Evolutionary conservation across 1,139 yeast species (phyloP).

Genomic region (Chernovozyma aurita): DNA sequence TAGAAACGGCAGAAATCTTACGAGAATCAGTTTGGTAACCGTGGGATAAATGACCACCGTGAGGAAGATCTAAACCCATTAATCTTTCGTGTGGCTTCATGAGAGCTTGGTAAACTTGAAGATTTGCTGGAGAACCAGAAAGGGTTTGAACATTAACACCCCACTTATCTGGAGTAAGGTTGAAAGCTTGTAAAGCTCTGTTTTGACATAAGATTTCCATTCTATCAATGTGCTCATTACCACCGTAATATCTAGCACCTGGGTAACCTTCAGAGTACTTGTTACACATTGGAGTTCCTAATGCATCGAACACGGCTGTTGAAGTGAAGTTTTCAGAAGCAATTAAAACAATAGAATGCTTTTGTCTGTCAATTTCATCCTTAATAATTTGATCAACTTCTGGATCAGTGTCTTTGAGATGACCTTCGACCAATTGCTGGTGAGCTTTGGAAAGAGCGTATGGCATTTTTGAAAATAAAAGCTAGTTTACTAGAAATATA

Average conservation of each 20-base stretch:
- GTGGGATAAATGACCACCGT: slow-evolving; percentile 97
- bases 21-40: slow-evolving; percentile 96
- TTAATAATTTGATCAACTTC: slow-evolving; percentile 78
- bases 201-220: slow-evolving; percentile 88
- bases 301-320: slow-evolving; percentile 91
- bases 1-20: slow-evolving; percentile 93
- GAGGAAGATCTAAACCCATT: slow-evolving; percentile 97
- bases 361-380: slow-evolving; percentile 90
- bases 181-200: slow-evolving; percentile 88
- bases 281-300: slow-evolving; percentile 96
- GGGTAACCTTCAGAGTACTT: slow-evolving; percentile 87
- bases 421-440: slow-evolving; percentile 63
- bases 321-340: slow-evolving; percentile 98
- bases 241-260: slow-evolving; percentile 86
- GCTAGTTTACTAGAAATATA: background rate
- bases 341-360: slow-evolving; percentile 88
- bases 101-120: slow-evolving; percentile 92
- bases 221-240: slow-evolving; percentile 91
- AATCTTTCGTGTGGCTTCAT: slow-evolving; percentile 93
- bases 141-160: slow-evolving; percentile 97
- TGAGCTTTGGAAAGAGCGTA: slow-evolving; percentile 68
- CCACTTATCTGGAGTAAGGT: slow-evolving; percentile 79
- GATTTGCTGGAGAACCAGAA: slow-evolving; percentile 96
- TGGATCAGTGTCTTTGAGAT: slow-evolving; percentile 72
- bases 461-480: slow-evolving; percentile 21